Evolutionary conservation across 2,329 filamentous ascomycete genomes (phyloP).

Genomic region (Botryotinia convoluta): DNA sequence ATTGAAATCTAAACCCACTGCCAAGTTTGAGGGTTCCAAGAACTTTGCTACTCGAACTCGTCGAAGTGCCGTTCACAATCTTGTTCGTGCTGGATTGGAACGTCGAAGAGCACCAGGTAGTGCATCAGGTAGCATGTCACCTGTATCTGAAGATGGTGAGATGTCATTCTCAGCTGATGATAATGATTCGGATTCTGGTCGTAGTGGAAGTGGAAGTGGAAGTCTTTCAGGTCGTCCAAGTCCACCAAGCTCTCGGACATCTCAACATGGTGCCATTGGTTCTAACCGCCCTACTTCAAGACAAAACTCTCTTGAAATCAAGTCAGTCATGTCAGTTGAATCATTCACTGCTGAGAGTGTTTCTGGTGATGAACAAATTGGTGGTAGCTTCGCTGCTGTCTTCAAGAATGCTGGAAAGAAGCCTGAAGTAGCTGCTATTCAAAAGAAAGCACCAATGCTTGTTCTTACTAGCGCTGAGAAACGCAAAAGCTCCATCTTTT

Average conservation of each 20-base stretch:
- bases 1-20: conserved; percentile 82
- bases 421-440: conserved; percentile 55
- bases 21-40: conserved; percentile 93
- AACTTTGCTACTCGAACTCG: conserved; percentile 94
- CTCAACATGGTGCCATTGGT: conserved; percentile 80
- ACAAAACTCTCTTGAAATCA: conserved; percentile 57
- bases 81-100: conserved; percentile 85
- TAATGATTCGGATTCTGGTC: conserved; percentile 67
- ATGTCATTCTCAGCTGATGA: conserved; percentile 65
- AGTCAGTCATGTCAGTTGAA: conserved; percentile 43
- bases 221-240: conserved; percentile 71
- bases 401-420: conserved; percentile 61
- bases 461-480: conserved; percentile 88
- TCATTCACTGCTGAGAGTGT: conserved; percentile 62
- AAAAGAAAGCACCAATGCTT: conserved; percentile 82
- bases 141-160: conserved; percentile 77
- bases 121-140: conserved; percentile 79
- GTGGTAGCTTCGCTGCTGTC: conserved; percentile 64
- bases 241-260: conserved; percentile 72
- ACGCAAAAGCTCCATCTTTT: conserved; percentile 71
- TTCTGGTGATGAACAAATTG: conserved; percentile 59
- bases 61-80: conserved; percentile 84
- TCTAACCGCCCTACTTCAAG: conserved; percentile 76
- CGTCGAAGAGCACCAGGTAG: conserved; percentile 72
- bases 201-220: conserved; percentile 73